Percentiles rank a stretch among this genome's conserved stretches.
Conservation (phyloP, 495 filamentous ascomycete species). For the Talaromyces borbonicus region DNA sequence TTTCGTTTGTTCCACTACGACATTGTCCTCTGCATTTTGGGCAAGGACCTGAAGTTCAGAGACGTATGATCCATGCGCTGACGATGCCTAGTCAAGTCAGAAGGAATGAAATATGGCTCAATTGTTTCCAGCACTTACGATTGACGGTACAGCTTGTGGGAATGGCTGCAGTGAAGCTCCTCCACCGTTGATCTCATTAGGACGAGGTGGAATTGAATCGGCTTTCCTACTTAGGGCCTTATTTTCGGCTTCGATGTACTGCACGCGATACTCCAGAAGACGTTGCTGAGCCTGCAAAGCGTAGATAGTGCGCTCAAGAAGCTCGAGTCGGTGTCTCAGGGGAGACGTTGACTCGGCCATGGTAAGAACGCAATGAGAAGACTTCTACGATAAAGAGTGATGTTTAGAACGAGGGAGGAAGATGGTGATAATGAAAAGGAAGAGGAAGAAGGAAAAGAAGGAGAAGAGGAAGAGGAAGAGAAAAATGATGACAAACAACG, state of each 20-base stretch:
- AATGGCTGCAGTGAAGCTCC: background rate
- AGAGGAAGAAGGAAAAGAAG: too few relatives aligned
- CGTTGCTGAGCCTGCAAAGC: slow-evolving; percentile 7
- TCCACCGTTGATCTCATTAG: background rate
- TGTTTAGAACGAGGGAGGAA: too few relatives aligned
- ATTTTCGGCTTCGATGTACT: slow-evolving; percentile 5
- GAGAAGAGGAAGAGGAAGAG: too few relatives aligned
- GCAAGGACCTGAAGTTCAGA: background rate
- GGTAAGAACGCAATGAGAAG: background rate
- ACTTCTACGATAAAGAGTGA: background rate
- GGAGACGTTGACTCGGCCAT: background rate
- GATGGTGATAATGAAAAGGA: too few relatives aligned
- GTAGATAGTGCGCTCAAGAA: slow-evolving; percentile 6
- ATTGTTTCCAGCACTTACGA: background rate
- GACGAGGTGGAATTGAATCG: background rate
- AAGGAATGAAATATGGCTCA: background rate
- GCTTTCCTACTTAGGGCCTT: background rate
- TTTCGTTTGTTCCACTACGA: background rate
- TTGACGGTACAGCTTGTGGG: background rate
- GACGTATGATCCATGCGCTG: background rate
- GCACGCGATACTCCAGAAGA: slow-evolving; percentile 6
- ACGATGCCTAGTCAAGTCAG: background rate
- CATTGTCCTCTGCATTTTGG: background rate
- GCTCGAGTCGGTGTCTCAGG: slow-evolving; percentile 4
- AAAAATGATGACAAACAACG: too few relatives aligned